phyloP scores from a whole-genome alignment of 192 early-diverging fungal species.

The Backusella mclennaniae region DNA sequence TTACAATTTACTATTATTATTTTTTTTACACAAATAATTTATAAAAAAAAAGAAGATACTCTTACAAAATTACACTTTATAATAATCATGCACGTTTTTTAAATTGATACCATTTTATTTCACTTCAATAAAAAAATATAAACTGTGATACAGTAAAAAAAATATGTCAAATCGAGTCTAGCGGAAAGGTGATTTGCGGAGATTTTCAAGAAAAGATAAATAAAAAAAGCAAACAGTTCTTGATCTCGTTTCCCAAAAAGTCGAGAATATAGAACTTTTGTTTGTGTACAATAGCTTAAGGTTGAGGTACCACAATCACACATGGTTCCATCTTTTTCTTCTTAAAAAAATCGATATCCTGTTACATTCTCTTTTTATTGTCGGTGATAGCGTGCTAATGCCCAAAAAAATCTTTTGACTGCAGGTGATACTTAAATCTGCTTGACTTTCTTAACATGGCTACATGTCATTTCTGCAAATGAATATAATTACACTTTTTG shows the following conservation, averaged over 20 bases:
- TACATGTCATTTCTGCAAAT: conserved; percentile 4
- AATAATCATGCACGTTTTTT: conserved; percentile 1
- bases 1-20: not conserved
- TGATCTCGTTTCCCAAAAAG: not conserved
- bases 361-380: not conserved
- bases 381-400: not conserved
- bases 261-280: not conserved
- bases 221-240: not conserved
- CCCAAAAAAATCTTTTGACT: not conserved
- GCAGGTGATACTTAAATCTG: not conserved
- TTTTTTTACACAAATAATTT: not conserved
- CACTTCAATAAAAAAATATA: not conserved
- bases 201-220: not conserved
- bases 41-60: not conserved
- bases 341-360: not conserved
- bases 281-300: not conserved
- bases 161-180: not conserved
- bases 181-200: not conserved
- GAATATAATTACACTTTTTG: not conserved
- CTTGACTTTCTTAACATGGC: not conserved
- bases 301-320: not conserved
- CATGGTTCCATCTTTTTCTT: not conserved
- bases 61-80: conserved; percentile 1
- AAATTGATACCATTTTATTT: not conserved
- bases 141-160: not conserved